Base-by-base conservation (phyloP, 1,284 basidiomycete genomes). In the Ganoderma meredithae region DNA sequence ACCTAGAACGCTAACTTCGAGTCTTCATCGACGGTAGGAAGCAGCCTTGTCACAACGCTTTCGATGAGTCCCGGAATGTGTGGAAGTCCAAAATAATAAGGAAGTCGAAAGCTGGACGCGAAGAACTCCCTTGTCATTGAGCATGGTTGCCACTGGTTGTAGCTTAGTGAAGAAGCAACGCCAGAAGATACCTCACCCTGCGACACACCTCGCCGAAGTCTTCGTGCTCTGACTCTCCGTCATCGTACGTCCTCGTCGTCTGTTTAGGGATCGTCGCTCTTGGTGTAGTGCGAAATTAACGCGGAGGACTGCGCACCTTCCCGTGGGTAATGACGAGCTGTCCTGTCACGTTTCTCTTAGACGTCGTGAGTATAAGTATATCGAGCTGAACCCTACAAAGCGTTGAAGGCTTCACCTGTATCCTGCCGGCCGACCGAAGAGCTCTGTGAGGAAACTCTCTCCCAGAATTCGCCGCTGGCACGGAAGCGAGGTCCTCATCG, bases 201-300 rank as follows among this genome's bases (percentile, higher is more conserved):
- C 15, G n/a, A 40, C 67, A n/a, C 47, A 71, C 68, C 63, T 65
- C 62, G 13, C 68, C 66, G 49, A 67, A 67, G 66, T 69, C 70
- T 60, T 66, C 65, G 22, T 15, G 1, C 2, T 71, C 70, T 19
- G 64, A 41, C 31, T 67, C 65, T 41, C 64, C 70, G 9, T 36
- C 68, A 12, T 41, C 40, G 19, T 56, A 58, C n/a, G 60, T 56
- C 22, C 63, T 33, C 22, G 39, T 49, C 53, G 41, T 22, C 70
- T 71, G 60, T 25, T 58, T 41, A 22, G 9, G 43, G 17, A 22
- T 58, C 19, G 43, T 71, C 39, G 67, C 0, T 17, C 36, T 10
- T 7, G 13, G 17, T 36, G 10, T 22, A 33, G 47, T 47, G 44
- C 1, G n/a, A n/a, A 22, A 22, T 59, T 17, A 19, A 12, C 33